Conservation (phyloP, 768 basidiomycete species). For the Tulasnella sp. region DNA sequence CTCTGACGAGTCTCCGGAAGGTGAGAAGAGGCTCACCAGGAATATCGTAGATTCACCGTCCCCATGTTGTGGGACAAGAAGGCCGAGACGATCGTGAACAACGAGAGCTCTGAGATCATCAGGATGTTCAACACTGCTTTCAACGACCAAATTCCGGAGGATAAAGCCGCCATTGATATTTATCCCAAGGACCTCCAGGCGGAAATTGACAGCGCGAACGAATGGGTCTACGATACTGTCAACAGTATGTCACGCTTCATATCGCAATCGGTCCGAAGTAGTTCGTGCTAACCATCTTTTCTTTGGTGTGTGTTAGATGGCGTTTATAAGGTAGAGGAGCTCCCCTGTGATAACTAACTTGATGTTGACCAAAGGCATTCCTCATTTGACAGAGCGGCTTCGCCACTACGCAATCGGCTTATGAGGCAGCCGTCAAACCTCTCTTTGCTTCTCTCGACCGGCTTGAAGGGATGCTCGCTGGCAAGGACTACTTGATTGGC, state of each 20-base stretch:
- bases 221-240: constrained; percentile 78
- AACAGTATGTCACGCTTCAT: constrained; percentile 52
- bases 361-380: background rate
- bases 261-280: background rate
- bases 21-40: background rate
- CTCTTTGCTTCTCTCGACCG: constrained; percentile 76
- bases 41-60: constrained; percentile 59
- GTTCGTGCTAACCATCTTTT: background rate
- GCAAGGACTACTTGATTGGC: constrained; percentile 79
- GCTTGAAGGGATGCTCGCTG: constrained; percentile 66
- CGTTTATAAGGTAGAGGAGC: constrained; percentile 57
- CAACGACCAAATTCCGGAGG: constrained; percentile 59
- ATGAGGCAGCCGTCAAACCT: constrained; percentile 63
- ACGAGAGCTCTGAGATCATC: constrained; percentile 92
- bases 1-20: background rate
- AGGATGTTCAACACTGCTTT: constrained; percentile 86
- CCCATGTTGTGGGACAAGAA: constrained; percentile 94
- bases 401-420: constrained; percentile 71
- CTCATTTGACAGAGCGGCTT: constrained; percentile 46
- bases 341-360: background rate
- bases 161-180: constrained; percentile 54
- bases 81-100: constrained; percentile 80
- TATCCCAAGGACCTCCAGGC: constrained; percentile 66
- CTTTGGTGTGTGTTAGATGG: constrained; percentile 45
- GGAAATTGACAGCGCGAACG: constrained; percentile 79